These are phyloP conservation scores for Nissolia schottii DNA, from an alignment of 306 rosid genomes.

Conservation along the genomic window DNA sequence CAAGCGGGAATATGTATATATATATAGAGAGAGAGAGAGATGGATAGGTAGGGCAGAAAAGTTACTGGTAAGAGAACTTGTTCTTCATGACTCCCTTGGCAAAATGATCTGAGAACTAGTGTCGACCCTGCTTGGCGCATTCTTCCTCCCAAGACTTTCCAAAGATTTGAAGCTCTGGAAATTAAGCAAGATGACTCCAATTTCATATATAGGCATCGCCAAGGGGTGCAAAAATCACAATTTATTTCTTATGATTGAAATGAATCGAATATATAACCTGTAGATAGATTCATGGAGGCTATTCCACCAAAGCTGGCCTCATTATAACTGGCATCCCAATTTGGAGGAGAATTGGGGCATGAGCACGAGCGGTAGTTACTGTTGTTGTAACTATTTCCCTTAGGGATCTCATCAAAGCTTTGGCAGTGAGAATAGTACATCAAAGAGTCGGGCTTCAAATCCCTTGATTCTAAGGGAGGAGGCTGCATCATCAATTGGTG, in stretches of 20 bases:
- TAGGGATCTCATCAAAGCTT: constrained; percentile 39
- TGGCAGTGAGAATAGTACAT: constrained; percentile 18
- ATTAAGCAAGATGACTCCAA: constrained; percentile 12
- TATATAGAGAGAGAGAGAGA: too few species aligned
- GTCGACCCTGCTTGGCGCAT: constrained; percentile 27
- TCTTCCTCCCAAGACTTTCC: constrained; percentile 40
- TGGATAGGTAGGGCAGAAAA: constrained; percentile 33
- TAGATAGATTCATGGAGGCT: constrained; percentile 37
- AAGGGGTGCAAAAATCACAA: neutral
- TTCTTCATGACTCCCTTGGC: constrained; percentile 21
- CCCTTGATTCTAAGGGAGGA: constrained; percentile 10
- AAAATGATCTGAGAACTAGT: constrained; percentile 24
- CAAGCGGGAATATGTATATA: constrained; percentile 18
- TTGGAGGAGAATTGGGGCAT: constrained; percentile 48
- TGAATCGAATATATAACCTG: constrained; percentile 21
- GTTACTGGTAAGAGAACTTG: constrained; percentile 19
- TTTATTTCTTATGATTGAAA: neutral
- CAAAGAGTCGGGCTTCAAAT: constrained; percentile 29
- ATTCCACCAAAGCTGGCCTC: constrained; percentile 29
- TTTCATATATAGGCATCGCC: neutral
- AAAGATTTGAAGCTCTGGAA: constrained; percentile 34
- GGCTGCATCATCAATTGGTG: constrained; percentile 33
- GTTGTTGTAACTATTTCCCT: constrained; percentile 34
- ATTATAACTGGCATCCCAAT: constrained; percentile 64
- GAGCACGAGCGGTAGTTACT: constrained; percentile 18